Evolutionary conservation across 2,329 filamentous ascomycete species (phyloP).

Genomic region (Pseudopyricularia javanii): DNA sequence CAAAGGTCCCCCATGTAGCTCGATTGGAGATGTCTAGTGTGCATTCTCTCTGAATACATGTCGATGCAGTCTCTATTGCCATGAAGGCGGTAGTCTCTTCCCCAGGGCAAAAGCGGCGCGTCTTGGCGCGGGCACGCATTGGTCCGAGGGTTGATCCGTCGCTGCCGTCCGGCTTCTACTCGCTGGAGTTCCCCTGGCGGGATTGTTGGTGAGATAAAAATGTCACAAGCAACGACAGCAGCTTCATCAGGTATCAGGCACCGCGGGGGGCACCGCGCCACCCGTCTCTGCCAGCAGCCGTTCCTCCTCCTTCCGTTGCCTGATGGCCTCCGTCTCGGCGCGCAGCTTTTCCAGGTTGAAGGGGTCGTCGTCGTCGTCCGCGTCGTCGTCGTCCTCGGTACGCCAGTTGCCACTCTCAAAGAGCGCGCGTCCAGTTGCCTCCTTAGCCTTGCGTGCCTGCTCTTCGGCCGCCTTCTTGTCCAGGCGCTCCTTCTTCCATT

Average conservation of each 20-base stretch:
- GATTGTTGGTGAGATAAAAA: not conserved
- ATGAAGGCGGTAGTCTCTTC: not conserved
- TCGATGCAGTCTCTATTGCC: not conserved
- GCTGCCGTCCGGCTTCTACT: not conserved
- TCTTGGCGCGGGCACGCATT: not conserved
- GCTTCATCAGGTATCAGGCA: slow-evolving; percentile 1
- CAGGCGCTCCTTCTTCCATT: slow-evolving; percentile 91
- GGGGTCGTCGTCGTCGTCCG: slow-evolving; percentile 37
- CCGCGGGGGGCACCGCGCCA: slow-evolving; percentile 5
- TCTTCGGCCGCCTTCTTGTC: slow-evolving; percentile 95
- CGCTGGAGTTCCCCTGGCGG: not conserved
- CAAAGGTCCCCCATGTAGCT: not conserved
- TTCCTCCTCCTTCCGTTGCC: slow-evolving; percentile 68
- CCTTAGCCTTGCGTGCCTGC: slow-evolving; percentile 80
- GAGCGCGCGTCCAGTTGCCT: slow-evolving; percentile 85
- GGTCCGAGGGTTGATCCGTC: not conserved
- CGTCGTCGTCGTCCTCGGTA: slow-evolving; percentile 49
- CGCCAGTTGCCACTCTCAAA: slow-evolving; percentile 97
- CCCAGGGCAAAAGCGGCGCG: not conserved
- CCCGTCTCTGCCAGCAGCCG: slow-evolving; percentile 28
- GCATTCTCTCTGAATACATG: not conserved
- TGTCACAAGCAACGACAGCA: not conserved
- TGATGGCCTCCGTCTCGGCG: slow-evolving; percentile 68
- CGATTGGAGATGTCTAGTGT: not conserved
- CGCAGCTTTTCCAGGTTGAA: slow-evolving; percentile 80